Percentiles rank a stretch among this genome's conserved stretches.
Conservation (phyloP, 495 filamentous ascomycete species). For the Letharia lupina region DNA sequence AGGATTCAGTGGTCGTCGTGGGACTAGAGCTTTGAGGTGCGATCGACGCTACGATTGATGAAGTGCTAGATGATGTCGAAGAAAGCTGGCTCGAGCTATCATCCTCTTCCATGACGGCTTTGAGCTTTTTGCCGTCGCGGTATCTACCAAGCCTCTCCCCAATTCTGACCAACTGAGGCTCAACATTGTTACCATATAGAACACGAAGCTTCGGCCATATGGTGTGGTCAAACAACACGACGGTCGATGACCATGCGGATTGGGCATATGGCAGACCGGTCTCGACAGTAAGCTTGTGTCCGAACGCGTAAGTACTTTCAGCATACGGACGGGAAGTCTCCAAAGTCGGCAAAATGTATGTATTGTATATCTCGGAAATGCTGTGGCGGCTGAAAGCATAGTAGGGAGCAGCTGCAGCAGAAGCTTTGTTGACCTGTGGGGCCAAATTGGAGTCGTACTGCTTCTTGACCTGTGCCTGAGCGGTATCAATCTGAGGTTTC, state of each 20-base stretch:
- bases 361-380: slow-evolving; percentile 57
- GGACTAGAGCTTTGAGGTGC: slow-evolving; percentile 20
- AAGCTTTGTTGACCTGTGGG: slow-evolving; percentile 60
- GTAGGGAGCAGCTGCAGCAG: slow-evolving; percentile 56
- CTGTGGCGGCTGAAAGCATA: slow-evolving; percentile 55
- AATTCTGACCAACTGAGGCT: slow-evolving; percentile 90
- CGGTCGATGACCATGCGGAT: slow-evolving; percentile 57
- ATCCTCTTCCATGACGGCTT: slow-evolving; percentile 47
- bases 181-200: slow-evolving; percentile 82
- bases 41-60: slow-evolving; percentile 29
- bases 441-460: slow-evolving; percentile 62
- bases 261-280: slow-evolving; percentile 64
- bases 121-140: slow-evolving; percentile 55
- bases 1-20: slow-evolving; percentile 26
- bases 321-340: slow-evolving; percentile 62
- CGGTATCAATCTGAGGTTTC: slow-evolving; percentile 61
- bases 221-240: slow-evolving; percentile 60
- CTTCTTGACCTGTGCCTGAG: slow-evolving; percentile 47
- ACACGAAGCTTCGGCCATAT: slow-evolving; percentile 72
- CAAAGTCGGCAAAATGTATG: slow-evolving; percentile 67
- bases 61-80: slow-evolving; percentile 24
- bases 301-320: slow-evolving; percentile 55
- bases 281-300: slow-evolving; percentile 57
- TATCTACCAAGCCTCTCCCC: slow-evolving; percentile 82
- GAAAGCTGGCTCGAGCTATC: slow-evolving; percentile 18